Percentiles rank a stretch among this genome's conserved stretches.
phyloP scores from a whole-genome alignment of 257 asterid species.

The Nicotiana sylvestris region DNA sequence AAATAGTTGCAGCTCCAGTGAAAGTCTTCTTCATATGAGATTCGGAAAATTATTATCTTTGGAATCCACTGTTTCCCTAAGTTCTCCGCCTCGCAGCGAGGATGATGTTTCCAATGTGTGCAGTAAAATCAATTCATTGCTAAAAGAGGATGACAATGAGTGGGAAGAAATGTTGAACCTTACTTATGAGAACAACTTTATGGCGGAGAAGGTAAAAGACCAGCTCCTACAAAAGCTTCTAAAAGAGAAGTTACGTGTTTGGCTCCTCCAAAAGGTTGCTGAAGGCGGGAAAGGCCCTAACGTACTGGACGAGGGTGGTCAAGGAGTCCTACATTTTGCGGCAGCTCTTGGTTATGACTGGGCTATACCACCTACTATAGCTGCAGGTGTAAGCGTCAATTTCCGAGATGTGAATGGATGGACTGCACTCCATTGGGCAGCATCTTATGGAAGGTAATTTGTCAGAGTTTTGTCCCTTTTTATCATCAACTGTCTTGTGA shows the following conservation, averaged over 20 bases:
- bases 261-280: conserved; percentile 73
- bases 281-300: conserved; percentile 82
- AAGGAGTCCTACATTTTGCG: conserved; percentile 84
- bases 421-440: conserved; percentile 99
- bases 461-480: background rate
- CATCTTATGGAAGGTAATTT: conserved; percentile 74
- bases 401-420: conserved; percentile 89
- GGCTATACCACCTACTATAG: conserved; percentile 74
- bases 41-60: conserved; percentile 65
- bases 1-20: conserved; percentile 36
- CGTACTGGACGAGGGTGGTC: conserved; percentile 72
- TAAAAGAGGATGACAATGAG: conserved; percentile 52
- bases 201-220: conserved; percentile 56
- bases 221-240: conserved; percentile 59
- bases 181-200: conserved; percentile 41
- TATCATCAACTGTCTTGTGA: background rate
- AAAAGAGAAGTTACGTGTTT: conserved; percentile 60
- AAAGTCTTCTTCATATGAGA: conserved; percentile 66
- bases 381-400: conserved; percentile 74
- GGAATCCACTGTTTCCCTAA: conserved; percentile 35
- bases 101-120: conserved; percentile 40
- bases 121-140: conserved; percentile 47
- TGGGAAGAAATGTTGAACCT: conserved; percentile 61
- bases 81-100: conserved; percentile 23
- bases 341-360: conserved; percentile 90